Evolutionary conservation across 768 basidiomycete genomes (phyloP), one percentile per base, ranked within the genome.

Genomic region (Sarcodon aspratus): DNA sequence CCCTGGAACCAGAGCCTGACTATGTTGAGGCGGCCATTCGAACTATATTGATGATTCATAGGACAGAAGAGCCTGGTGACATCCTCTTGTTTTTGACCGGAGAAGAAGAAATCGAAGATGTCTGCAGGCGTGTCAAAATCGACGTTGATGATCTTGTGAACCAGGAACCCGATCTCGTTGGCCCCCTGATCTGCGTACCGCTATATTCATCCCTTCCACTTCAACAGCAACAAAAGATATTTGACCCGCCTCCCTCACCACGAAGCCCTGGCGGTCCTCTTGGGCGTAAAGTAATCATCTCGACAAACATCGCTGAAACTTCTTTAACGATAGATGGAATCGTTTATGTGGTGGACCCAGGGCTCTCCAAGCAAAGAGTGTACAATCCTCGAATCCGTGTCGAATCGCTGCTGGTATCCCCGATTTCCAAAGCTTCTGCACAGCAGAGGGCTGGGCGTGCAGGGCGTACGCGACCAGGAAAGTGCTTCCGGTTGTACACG

Each of bases 261-360:
- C 69, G 73, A 3, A 69, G 65, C 0, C 62, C 76, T 0, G 80
- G 71, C 45, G 85, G 91, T 1, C 84, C 91, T 0, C 82, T 85
- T 0, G 95, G 95, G 0, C 79, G 95, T 51, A 99, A 99, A 63
- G 78, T 98, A 40, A 87, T 99, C 33, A 72, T 99, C 1, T 90
- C 93, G 8, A 99, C 95, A 31, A 99, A 98, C 61, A 92, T 98
- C 50, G 96, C 96, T 3, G 95, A 99, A 66, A 98, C 95, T 1
- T 95, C 92, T 2, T 68, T 98, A 38, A 99, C 95, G 3, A 98
- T 99, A 50, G 95, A 99, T 56, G 95, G 95, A 17, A 97, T 99
- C 58, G 94, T 99, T n/a, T 99, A 98, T 58, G 95, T 97, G 50
- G 93, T 97, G 43, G 95, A 97, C 60, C 91, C 94, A 0, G 94